Conservation (phyloP, 23 red algal species). For the Gracilaria domingensis region DNA sequence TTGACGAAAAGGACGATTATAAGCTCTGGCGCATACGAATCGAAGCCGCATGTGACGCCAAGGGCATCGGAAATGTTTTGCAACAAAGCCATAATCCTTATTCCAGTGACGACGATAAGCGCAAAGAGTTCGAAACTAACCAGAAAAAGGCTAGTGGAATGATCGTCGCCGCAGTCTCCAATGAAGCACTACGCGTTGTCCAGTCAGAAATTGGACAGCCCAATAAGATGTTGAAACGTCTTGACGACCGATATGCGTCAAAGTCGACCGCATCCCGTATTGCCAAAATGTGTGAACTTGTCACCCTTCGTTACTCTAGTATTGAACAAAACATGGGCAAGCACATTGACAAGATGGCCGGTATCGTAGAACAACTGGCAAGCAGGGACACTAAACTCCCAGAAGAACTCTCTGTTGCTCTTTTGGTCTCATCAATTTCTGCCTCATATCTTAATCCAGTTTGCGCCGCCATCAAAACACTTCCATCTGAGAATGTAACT, state of each 20-base stretch:
- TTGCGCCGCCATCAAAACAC: slow-evolving; percentile 26
- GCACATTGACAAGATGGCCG: slow-evolving; percentile 24
- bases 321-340: neutral
- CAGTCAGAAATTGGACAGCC: slow-evolving; percentile 21
- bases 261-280: slow-evolving; percentile 19
- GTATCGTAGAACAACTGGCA: slow-evolving; percentile 6
- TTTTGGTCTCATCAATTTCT: slow-evolving; percentile 24
- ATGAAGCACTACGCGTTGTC: slow-evolving; percentile 33
- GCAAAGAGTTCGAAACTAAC: neutral
- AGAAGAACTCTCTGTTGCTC: slow-evolving; percentile 30
- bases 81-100: slow-evolving; percentile 1
- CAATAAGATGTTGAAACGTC: slow-evolving; percentile 1
- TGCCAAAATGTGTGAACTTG: neutral
- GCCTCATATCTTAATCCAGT: neutral
- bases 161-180: slow-evolving; percentile 20
- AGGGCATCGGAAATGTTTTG: slow-evolving; percentile 11
- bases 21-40: slow-evolving; percentile 21
- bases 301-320: neutral
- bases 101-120: slow-evolving; percentile 15
- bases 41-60: slow-evolving; percentile 36
- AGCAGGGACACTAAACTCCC: slow-evolving; percentile 18
- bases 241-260: neutral
- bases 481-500: neutral
- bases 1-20: slow-evolving; percentile 26
- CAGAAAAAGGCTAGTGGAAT: slow-evolving; percentile 44